Base-by-base conservation (phyloP, 495 filamentous ascomycete species). In the Penicillium paxilli region DNA sequence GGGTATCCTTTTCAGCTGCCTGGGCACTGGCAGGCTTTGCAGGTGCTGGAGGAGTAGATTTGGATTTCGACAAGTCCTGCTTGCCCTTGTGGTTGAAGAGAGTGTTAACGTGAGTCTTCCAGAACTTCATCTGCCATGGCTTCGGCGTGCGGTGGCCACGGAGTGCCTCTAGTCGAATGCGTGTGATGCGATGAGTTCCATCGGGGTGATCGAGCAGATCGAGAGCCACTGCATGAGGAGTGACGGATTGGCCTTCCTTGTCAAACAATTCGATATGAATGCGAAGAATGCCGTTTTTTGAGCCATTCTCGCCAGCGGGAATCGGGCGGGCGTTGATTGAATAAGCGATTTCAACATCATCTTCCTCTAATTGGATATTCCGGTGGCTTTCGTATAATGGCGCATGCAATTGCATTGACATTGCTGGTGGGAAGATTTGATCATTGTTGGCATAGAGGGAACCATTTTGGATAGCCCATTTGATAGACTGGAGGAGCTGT, bases 391-490 rank as follows among this genome's bases (percentile, higher is more conserved):
- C 50, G 10, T 64, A 58, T 25, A 60, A 66, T 12, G 55, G 52
- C 2, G 64, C 70, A 32, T 63, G 52, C 24, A 75, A 57, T 40
- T 68, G 62, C 66, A 74, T 71, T 10, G 66, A 60, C 22, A 55
- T 46, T 8, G 65, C 41, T 1, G 73, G 59, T 0, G 78, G 79
- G 58, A 79, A 80, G 56, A 82, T 63, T 17, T 60, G 55, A 16
- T 73, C 58, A 16, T 68, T 55, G 53, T 82, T 82, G 52, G 78
- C 69, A 21, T 59, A 68, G 7, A 82, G 67, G 14, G 49, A 59
- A 49, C 70, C 71, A 55, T 76, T 62, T 19, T 71, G 44, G 5
- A 71, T 67, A 44, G 69, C 58, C 61, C 79, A 71, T 30, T 67
- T 69, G 8, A 80, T 47, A 12, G 74, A 62, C 73, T 75, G 41